Conservation (phyloP, 2,329 filamentous ascomycete genomes). For the Cladophialophora psammophila region DNA sequence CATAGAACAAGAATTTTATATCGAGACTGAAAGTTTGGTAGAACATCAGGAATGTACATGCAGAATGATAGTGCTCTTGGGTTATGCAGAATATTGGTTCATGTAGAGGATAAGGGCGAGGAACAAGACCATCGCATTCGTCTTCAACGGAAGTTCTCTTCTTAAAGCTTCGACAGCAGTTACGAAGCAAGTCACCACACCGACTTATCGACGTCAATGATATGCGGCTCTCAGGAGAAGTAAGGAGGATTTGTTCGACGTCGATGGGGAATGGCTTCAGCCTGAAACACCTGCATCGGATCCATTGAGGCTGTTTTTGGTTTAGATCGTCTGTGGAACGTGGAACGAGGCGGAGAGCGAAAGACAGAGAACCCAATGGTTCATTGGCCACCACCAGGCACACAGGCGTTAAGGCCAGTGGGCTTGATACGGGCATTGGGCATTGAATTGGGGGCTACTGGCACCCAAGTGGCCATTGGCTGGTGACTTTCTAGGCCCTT, state of each 20-base stretch:
- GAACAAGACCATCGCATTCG: not conserved
- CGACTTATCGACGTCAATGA: conserved; percentile 7
- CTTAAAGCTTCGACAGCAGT: not conserved
- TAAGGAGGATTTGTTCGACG: not conserved
- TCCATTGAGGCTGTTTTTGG: not conserved
- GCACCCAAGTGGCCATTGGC: not conserved
- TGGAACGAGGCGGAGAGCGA: conserved; percentile 18
- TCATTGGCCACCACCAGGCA: conserved; percentile 9
- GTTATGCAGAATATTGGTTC: not conserved
- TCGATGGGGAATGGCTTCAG: conserved; percentile 8
- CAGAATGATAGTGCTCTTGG: not conserved
- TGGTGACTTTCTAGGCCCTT: not conserved
- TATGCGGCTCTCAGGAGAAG: conserved; percentile 17
- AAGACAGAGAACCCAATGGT: conserved; percentile 12
- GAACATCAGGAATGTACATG: not conserved
- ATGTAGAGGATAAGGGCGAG: not conserved
- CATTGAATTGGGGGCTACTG: not conserved
- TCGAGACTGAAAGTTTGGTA: not conserved
- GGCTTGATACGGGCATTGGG: not conserved
- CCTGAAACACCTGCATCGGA: conserved; percentile 11
- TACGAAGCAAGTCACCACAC: not conserved
- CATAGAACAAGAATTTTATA: not conserved
- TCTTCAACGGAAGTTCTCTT: not conserved
- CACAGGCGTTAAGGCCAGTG: too few relatives aligned
- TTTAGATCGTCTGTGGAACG: conserved; percentile 18